Conservation (phyloP, 2,329 filamentous ascomycete species). For the Fusarium setosum region DNA sequence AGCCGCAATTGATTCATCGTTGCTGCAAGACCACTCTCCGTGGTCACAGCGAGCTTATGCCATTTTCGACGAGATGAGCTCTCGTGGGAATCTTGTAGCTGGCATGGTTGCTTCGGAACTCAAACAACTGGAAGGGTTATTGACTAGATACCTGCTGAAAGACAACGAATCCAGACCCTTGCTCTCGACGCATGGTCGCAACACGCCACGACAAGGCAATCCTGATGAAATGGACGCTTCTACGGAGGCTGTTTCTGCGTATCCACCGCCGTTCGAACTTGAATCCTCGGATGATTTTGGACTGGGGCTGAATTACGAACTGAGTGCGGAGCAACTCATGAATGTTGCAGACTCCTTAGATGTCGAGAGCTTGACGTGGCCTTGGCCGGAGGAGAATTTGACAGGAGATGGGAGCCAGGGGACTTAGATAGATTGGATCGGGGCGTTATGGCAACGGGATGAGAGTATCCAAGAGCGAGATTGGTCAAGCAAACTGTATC, state of each 20-base stretch:
- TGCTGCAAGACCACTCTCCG: conserved; percentile 46
- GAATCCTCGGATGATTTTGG: conserved; percentile 17
- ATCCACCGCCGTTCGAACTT: conserved; percentile 2
- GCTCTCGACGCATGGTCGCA: not conserved
- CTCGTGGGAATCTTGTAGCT: conserved; percentile 58
- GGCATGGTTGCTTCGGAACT: conserved; percentile 45
- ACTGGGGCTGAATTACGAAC: conserved; percentile 27
- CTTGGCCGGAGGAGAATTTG: conserved; percentile 20
- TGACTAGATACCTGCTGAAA: conserved; percentile 9
- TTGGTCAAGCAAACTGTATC: no score
- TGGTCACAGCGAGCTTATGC: conserved; percentile 55
- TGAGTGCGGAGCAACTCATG: conserved; percentile 34
- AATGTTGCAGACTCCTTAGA: conserved; percentile 34
- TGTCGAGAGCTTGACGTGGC: conserved; percentile 36
- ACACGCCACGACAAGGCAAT: not conserved
- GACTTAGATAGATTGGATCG: not conserved
- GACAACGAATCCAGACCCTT: not conserved
- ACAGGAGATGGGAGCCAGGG: not conserved
- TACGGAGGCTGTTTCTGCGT: not conserved
- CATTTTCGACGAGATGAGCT: conserved; percentile 59
- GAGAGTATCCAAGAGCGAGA: not conserved
- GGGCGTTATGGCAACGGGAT: not conserved
- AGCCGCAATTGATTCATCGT: conserved; percentile 48
- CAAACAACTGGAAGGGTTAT: conserved; percentile 18
- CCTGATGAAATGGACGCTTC: not conserved